Base-by-base conservation (phyloP, 768 basidiomycete species). In the Serendipita indica region DNA sequence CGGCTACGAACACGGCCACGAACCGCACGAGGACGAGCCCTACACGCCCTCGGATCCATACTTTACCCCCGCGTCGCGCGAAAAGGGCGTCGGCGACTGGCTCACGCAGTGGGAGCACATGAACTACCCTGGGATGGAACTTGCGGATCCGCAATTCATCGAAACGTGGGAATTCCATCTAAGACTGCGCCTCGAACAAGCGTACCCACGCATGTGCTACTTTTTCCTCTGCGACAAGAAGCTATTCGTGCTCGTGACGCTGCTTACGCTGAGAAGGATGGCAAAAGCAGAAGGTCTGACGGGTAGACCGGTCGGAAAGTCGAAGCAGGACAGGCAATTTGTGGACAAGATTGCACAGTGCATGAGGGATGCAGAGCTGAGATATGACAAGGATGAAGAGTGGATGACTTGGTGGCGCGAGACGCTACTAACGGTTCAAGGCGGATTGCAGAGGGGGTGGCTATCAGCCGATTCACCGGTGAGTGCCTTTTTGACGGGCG, bases 11-110 rank as follows among this genome's bases (percentile, higher is more conserved):
- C n/a, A 7, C 16, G 35, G 84, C 41, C 87, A 87, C 43, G 87
- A 89, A 65, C 84, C 86, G 25, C 86, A 89, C 67, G 87, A 89
- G 33, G 52, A 37, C 5, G 63, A 63, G 20, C 37, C 56, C 70
- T 0, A 72, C 77, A 3, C 72, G 75, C 0, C 66, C 7, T 28
- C 69, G 22, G 10, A 54, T 33, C 49, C 49, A 4, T 54, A 54
- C 49, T 54, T 22, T 27, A 37, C 35, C n/a, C n/a, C 35, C 10
- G 10, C 35, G 35, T n/a, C 10, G n/a, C 10, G 10, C 10, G 10
- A 37, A 10, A 37, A 10, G 35, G n/a, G 10, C 35, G 10, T 10
- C 35, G 35, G 10, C n/a, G n/a, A n/a, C n/a, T n/a, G n/a, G n/a
- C n/a, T n/a, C n/a, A n/a, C n/a, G n/a, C 35, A 37, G 10, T n/a